Evolutionary conservation across 345 rosid species (phyloP).

Genomic region (Salix viminalis): DNA sequence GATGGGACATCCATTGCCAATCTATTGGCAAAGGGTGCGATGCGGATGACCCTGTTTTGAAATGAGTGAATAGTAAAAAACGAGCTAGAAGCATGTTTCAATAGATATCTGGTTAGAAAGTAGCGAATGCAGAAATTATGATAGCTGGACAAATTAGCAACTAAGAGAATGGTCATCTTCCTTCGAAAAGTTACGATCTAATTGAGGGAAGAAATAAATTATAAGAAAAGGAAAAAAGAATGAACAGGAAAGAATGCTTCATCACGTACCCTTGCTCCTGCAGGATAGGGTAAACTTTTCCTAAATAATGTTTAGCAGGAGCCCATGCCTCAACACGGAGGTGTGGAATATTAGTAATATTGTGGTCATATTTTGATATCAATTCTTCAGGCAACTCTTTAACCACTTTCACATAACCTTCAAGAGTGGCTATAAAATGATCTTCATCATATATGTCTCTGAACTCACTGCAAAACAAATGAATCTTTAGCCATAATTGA

Average conservation of each 20-base stretch:
- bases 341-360: constrained; percentile 54
- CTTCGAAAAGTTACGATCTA: background rate
- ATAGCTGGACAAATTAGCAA: background rate
- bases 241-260: background rate
- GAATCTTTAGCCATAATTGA: background rate
- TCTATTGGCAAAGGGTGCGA: constrained; percentile 93
- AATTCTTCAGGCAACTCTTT: constrained; percentile 63
- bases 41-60: constrained; percentile 67
- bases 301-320: constrained; percentile 50
- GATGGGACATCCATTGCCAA: constrained; percentile 91
- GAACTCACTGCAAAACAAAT: constrained; percentile 55
- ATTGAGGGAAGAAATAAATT: background rate
- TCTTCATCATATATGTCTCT: constrained; percentile 80
- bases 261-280: constrained; percentile 62
- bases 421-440: constrained; percentile 65
- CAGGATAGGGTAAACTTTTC: constrained; percentile 64
- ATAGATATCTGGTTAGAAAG: background rate
- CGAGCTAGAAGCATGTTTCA: background rate
- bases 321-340: constrained; percentile 85
- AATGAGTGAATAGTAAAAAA: constrained; percentile 14
- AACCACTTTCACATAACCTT: constrained; percentile 66
- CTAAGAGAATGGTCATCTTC: background rate
- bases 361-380: constrained; percentile 54
- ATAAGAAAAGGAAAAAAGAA: background rate
- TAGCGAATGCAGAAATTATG: background rate